Conservation (phyloP, 2,329 filamentous ascomycete species). For the Leptographium galeiforme region DNA sequence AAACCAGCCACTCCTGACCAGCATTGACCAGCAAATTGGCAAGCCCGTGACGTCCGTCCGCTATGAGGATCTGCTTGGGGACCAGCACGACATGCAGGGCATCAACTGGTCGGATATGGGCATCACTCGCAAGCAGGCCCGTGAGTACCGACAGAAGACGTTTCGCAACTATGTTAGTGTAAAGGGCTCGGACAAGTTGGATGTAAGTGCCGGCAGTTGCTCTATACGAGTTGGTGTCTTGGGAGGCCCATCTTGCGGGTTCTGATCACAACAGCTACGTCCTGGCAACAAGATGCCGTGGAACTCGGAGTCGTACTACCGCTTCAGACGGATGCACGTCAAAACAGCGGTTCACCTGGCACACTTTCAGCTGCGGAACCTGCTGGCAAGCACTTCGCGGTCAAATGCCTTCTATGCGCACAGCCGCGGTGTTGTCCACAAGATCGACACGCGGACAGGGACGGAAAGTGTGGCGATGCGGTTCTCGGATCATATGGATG, state of each 20-base stretch:
- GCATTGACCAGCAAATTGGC: slow-evolving; percentile 14
- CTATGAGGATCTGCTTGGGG: slow-evolving; percentile 38
- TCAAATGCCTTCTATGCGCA: slow-evolving; percentile 45
- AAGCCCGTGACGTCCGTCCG: slow-evolving; percentile 8
- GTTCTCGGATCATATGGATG: slow-evolving; percentile 23
- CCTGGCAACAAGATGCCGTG: slow-evolving; percentile 21
- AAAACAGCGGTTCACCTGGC: slow-evolving; percentile 38
- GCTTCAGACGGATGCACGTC: slow-evolving; percentile 44
- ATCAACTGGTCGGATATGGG: slow-evolving; percentile 42
- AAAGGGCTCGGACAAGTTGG: slow-evolving; percentile 30
- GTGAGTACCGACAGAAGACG: slow-evolving; percentile 29
- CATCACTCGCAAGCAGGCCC: slow-evolving; percentile 34
- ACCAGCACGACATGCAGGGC: slow-evolving; percentile 44
- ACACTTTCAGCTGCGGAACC: slow-evolving; percentile 55
- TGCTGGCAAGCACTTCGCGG: slow-evolving; percentile 42
- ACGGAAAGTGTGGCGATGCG: slow-evolving; percentile 30
- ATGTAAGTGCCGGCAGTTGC: slow-evolving; percentile 24
- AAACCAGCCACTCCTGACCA: neutral
- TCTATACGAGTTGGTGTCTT: no score
- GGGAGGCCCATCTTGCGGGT: neutral
- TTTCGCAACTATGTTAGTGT: slow-evolving; percentile 48
- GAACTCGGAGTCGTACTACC: slow-evolving; percentile 37
- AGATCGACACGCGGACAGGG: slow-evolving; percentile 37
- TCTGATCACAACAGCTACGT: neutral
- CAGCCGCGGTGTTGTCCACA: slow-evolving; percentile 31